phyloP scores from a whole-genome alignment of 208 protist species.

The Giardia muris region DNA sequence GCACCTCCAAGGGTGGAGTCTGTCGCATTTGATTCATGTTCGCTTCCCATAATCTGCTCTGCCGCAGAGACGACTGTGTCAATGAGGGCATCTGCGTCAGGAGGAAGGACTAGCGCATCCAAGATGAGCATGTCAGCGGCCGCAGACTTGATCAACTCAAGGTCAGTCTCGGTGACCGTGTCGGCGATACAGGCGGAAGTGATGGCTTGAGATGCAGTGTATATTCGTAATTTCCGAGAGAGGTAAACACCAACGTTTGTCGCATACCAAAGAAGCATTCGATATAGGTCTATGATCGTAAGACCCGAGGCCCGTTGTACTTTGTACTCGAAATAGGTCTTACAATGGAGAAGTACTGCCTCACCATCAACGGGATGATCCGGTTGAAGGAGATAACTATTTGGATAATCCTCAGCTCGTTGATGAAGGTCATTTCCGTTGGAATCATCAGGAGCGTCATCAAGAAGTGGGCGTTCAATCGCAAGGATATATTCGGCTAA shows the following conservation, averaged over 20 bases:
- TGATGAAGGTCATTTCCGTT: neutral
- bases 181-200: neutral
- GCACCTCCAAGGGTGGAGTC: neutral
- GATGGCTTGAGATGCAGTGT: neutral
- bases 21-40: neutral
- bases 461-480: neutral
- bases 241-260: neutral
- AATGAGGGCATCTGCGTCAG: neutral
- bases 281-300: neutral
- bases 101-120: neutral
- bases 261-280: neutral
- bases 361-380: neutral
- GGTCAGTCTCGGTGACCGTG: neutral
- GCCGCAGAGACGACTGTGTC: neutral
- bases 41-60: neutral
- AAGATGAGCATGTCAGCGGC: neutral
- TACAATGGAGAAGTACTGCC: neutral
- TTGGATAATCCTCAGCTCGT: neutral
- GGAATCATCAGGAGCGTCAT: neutral
- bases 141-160: neutral
- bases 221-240: neutral
- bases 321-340: neutral
- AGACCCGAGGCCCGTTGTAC: neutral
- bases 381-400: neutral
- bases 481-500: neutral